phyloP scores from a whole-genome alignment of 257 asterid genomes.

The Salvia splendens region DNA sequence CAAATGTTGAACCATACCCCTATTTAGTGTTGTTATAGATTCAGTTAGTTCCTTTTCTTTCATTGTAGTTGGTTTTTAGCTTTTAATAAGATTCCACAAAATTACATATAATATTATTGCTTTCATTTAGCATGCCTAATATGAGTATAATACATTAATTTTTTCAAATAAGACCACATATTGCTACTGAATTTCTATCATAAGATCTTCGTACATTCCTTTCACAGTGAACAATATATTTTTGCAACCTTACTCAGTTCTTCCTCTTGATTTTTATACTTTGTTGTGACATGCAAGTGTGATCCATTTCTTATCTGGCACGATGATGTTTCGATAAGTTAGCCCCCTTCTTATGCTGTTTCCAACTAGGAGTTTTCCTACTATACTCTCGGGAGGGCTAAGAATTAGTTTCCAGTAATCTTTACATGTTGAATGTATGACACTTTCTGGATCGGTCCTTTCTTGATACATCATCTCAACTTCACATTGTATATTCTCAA shows the following conservation, averaged over 20 bases:
- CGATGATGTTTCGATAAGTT: background rate
- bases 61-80: background rate
- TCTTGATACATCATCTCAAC: background rate
- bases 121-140: constrained; percentile 4
- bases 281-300: background rate
- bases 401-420: background rate
- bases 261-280: background rate
- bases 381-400: background rate
- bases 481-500: background rate
- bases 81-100: constrained; percentile 1
- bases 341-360: background rate
- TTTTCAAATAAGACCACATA: background rate
- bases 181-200: background rate
- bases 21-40: background rate
- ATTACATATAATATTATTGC: background rate
- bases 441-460: background rate
- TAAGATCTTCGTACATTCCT: background rate
- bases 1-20: too few relatives aligned
- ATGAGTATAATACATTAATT: constrained; percentile 13
- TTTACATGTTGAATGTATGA: background rate
- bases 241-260: background rate
- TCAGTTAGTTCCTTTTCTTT: background rate
- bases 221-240: background rate
- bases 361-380: background rate
- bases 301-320: background rate